Base-by-base conservation (phyloP, 2,329 filamentous ascomycete species). In the Pyrenochaeta sp. region DNA sequence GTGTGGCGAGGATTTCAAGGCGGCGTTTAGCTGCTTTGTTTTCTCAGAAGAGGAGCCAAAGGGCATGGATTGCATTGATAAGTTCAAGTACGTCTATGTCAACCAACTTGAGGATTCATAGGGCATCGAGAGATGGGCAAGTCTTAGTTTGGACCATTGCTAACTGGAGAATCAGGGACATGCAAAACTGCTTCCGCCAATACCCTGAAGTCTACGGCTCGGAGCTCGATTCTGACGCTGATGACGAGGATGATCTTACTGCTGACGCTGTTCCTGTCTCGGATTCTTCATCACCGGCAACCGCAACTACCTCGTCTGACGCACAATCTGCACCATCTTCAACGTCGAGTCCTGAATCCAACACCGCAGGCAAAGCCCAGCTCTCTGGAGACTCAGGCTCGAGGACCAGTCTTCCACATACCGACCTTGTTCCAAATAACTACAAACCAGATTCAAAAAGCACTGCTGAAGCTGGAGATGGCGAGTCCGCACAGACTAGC, bases 1-100 rank as follows among this genome's bases (percentile, higher is more conserved):
- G 48, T 99, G 95, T 74, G 95, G 95, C 42, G 91, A 96, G 74
- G 88, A 98, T 71, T 99, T 99, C 85, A 92, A 89, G 81, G 88
- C 88, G 20, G 95, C 95, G 0, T 99, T 99, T 71, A 97, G 92
- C 85, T 99, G 95, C 81, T 99, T 99, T 71, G 92, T 99, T n/a
- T 95, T 89, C 80, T 96, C 91, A 2, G 87, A 86, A 36, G 91
- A 96, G 74, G 95, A 99, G 74, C 93, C 93, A 31, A 99, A 99
- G 86, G 94, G 94, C 45, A 94, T 97, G 81, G 92, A 97, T 74
- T 97, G 93, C 80, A 95, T 97, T 72, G 92, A 97, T 23, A 96
- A 95, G 80, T 97, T 97, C 84, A 93, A 96, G 92, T 95, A 83
- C 41, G 90, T 84, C 40, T 30, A 2, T 9, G 14, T 14, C 29